Conservation (phyloP, 345 rosid species). For the Bruguiera sexangula region DNA sequence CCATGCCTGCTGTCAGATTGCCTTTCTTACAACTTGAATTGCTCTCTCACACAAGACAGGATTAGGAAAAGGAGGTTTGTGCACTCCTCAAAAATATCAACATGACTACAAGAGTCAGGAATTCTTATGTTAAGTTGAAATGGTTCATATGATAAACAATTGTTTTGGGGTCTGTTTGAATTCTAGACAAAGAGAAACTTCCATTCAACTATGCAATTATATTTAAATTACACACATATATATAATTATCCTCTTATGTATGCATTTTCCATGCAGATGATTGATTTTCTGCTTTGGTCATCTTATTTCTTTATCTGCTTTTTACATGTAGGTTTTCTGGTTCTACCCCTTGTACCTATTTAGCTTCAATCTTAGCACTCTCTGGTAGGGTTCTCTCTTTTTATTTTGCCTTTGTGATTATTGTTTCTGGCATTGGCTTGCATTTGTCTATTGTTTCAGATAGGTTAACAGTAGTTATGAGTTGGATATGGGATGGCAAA, state of each 20-base stretch:
- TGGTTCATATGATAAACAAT: not conserved
- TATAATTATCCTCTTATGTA: no score
- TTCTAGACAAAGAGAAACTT: no score
- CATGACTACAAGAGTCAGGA: not conserved
- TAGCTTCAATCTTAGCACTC: constrained; percentile 74
- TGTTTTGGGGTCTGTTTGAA: no score
- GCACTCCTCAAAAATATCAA: not conserved
- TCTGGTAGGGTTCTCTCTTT: constrained; percentile 54
- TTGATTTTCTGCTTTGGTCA: not conserved
- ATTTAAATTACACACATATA: no score
- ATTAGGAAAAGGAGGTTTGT: no score
- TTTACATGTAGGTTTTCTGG: constrained; percentile 73
- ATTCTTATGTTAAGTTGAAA: not conserved
- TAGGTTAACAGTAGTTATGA: not conserved
- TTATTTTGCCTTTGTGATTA: not conserved
- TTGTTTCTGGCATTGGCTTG: not conserved
- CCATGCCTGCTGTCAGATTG: not conserved
- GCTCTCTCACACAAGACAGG: not conserved
- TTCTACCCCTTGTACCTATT: constrained; percentile 84
- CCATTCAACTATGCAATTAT: no score
- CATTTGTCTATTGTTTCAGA: not conserved
- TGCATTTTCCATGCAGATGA: no score
- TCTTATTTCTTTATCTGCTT: constrained; percentile 5
- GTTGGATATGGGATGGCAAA: not conserved
- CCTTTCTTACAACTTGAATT: not conserved